Conservation (phyloP, 106 monocot species). For the Gastrodia elata region DNA sequence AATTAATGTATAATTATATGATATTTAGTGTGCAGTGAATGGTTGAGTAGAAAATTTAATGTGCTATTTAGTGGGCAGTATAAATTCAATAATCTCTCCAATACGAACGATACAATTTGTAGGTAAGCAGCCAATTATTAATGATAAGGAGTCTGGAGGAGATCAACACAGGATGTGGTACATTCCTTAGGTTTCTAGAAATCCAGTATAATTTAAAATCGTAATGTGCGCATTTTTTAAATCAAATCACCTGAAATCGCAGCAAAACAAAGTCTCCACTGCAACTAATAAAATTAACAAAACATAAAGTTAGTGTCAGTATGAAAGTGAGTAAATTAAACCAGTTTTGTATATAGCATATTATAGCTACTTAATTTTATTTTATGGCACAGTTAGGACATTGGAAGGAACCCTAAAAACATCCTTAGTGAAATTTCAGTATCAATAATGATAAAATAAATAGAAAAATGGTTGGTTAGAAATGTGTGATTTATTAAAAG, state of each 20-base stretch:
- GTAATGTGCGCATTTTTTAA: not conserved
- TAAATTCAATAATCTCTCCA: not conserved
- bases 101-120: not conserved
- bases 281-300: not conserved
- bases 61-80: not conserved
- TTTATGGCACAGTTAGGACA: not conserved
- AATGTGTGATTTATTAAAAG: not conserved
- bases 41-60: not conserved
- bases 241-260: not conserved
- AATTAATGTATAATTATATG: not conserved
- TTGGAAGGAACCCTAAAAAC: too few relatives aligned
- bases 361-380: not conserved
- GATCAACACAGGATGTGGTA: too few relatives aligned
- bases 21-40: not conserved
- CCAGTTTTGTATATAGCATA: not conserved
- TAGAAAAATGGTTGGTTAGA: not conserved
- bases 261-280: not conserved
- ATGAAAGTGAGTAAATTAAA: not conserved
- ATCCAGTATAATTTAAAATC: not conserved
- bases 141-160: too few relatives aligned
- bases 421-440: not conserved
- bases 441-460: not conserved
- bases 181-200: too few relatives aligned
- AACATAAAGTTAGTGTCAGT: not conserved
- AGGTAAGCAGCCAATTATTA: too few relatives aligned